phyloP scores from a whole-genome alignment of 2,329 filamentous ascomycete genomes.

The Pseudogymnoascus sp. region DNA sequence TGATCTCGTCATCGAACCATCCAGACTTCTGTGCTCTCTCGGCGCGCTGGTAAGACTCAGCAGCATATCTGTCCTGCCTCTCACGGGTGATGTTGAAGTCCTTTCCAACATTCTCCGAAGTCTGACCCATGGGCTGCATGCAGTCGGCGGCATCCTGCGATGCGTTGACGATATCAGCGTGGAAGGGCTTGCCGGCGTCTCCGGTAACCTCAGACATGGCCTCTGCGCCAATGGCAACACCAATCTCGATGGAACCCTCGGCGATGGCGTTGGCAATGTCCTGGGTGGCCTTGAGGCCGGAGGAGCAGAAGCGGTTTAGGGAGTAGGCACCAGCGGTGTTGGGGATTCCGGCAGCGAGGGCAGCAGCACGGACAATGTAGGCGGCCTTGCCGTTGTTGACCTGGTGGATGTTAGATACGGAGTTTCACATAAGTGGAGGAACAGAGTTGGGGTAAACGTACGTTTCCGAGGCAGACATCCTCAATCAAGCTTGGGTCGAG shows the following conservation, averaged over 20 bases:
- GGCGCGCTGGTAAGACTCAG: constrained; percentile 78
- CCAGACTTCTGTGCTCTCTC: constrained; percentile 86
- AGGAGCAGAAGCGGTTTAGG: constrained; percentile 95
- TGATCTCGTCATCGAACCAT: constrained; percentile 90
- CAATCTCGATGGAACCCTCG: constrained; percentile 73
- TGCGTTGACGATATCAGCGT: constrained; percentile 64
- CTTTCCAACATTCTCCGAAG: constrained; percentile 85
- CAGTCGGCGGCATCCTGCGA: constrained; percentile 72
- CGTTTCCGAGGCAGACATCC: constrained; percentile 89
- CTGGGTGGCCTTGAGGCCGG: constrained; percentile 88
- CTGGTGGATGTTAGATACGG: constrained; percentile 32
- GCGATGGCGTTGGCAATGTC: constrained; percentile 87
- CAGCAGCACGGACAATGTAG: constrained; percentile 83
- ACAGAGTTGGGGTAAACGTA: constrained; percentile 34
- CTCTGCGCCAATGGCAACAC: constrained; percentile 82
- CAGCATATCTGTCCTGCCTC: constrained; percentile 75
- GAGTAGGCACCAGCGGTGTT: constrained; percentile 76
- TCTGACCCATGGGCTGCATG: constrained; percentile 96
- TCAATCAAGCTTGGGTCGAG: constrained; percentile 75
- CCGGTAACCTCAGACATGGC: constrained; percentile 73
- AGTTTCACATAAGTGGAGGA: constrained; percentile 2
- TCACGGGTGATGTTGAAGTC: constrained; percentile 82
- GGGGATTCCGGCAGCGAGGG: constrained; percentile 86
- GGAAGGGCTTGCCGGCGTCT: constrained; percentile 62
- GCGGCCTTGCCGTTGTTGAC: constrained; percentile 78